Evolutionary conservation across 2,329 filamentous ascomycete genomes (phyloP).

Genomic region (Chaetomium globosum): DNA sequence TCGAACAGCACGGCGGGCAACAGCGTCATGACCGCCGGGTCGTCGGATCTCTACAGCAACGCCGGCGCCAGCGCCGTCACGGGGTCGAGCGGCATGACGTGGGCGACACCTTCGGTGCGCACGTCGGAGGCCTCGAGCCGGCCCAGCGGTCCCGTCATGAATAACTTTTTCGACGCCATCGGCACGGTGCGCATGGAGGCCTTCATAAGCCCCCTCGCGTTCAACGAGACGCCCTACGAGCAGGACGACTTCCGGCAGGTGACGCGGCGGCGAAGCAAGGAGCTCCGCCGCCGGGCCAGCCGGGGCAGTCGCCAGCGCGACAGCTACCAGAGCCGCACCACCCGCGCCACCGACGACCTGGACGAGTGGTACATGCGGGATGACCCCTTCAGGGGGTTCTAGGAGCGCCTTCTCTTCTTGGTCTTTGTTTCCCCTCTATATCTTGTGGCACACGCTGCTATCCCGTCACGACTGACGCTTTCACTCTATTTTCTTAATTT

Average conservation of each 20-base stretch:
- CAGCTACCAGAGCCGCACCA: slow-evolving; percentile 52
- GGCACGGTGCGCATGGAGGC: slow-evolving; percentile 97
- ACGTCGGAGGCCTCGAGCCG: slow-evolving; percentile 59
- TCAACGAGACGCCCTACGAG: slow-evolving; percentile 53
- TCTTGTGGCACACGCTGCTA: slow-evolving; percentile 14
- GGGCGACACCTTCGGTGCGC: slow-evolving; percentile 49
- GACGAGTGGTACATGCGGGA: slow-evolving; percentile 61
- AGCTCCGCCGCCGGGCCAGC: slow-evolving; percentile 55
- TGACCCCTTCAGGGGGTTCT: slow-evolving; percentile 66
- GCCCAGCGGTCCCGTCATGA: slow-evolving; percentile 43
- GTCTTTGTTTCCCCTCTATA: not conserved
- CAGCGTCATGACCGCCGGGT: slow-evolving; percentile 48
- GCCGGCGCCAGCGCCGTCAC: slow-evolving; percentile 30
- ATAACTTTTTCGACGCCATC: slow-evolving; percentile 80
- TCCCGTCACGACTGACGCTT: slow-evolving; percentile 33
- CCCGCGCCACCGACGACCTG: slow-evolving; percentile 51
- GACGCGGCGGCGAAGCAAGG: slow-evolving; percentile 58
- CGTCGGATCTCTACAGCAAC: slow-evolving; percentile 40
- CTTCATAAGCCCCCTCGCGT: slow-evolving; percentile 72
- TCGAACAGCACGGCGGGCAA: slow-evolving; percentile 61
- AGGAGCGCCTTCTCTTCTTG: slow-evolving; percentile 20
- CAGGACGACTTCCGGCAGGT: slow-evolving; percentile 54
- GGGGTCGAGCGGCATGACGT: slow-evolving; percentile 36
- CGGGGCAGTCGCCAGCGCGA: slow-evolving; percentile 59
- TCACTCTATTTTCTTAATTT: slow-evolving; percentile 8